Conservation (phyloP, 805 yeast genomes). For the Kodamaea leandrae region DNA sequence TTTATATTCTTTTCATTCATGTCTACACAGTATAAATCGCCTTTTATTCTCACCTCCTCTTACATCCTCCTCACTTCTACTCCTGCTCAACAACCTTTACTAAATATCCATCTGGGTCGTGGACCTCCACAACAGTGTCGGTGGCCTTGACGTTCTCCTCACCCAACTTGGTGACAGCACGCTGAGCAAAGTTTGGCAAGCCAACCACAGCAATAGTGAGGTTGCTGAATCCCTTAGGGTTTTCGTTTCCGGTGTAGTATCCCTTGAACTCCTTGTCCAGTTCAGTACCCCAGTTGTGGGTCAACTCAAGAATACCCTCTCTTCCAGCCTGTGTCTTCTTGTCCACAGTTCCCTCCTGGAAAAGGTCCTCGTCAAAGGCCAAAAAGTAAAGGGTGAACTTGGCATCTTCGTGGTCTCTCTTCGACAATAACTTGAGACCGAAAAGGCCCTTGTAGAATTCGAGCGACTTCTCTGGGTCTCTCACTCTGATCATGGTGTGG, state of each 20-base stretch:
- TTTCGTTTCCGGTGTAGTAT: constrained; percentile 81
- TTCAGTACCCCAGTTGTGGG: constrained; percentile 97
- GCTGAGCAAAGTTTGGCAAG: constrained; percentile 47
- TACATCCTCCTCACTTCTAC: background rate
- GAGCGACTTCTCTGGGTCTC: constrained; percentile 74
- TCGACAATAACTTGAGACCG: constrained; percentile 73
- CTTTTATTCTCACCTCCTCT: background rate
- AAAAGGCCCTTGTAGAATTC: constrained; percentile 75
- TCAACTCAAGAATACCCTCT: constrained; percentile 81
- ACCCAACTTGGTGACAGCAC: constrained; percentile 45
- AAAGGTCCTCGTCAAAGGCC: constrained; percentile 57
- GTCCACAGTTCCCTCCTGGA: constrained; percentile 42
- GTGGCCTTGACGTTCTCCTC: background rate
- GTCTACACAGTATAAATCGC: background rate
- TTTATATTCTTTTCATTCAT: background rate
- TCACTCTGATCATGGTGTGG: constrained; percentile 91
- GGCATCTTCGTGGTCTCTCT: constrained; percentile 59
- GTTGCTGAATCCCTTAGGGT: constrained; percentile 84
- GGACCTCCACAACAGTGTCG: background rate
- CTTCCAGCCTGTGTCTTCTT: constrained; percentile 35
- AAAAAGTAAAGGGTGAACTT: constrained; percentile 84
- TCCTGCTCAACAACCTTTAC: constrained; percentile 3
- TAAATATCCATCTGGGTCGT: constrained; percentile 8
- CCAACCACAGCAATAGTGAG: constrained; percentile 71
- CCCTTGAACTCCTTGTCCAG: constrained; percentile 60